Percentiles rank a stretch among this genome's conserved stretches.
These are phyloP conservation scores for Salvia splendens DNA, from an alignment of 257 asterid genomes.

Conservation along the genomic window DNA sequence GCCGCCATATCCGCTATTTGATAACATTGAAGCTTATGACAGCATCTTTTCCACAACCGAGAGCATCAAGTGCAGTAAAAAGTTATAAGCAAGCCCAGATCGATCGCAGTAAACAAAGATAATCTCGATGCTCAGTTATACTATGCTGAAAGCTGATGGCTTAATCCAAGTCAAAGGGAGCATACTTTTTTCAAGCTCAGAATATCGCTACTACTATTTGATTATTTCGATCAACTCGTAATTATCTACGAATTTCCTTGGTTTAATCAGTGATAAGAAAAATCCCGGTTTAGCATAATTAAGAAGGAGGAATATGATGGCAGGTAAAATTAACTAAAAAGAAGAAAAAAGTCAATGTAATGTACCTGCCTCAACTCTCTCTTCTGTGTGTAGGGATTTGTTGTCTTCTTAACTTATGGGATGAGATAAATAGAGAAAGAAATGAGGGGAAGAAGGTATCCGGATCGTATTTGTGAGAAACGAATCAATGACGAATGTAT, in stretches of 20 bases:
- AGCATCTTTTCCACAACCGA: conserved; percentile 14
- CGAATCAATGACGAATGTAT: neutral
- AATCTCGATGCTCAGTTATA: neutral
- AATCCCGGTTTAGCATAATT: neutral
- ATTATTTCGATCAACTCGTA: conserved; percentile 1
- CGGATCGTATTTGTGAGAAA: neutral
- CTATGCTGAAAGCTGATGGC: neutral
- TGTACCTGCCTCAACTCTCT: neutral
- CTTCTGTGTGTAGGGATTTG: neutral
- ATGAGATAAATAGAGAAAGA: neutral
- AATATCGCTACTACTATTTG: neutral
- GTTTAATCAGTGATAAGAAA: neutral
- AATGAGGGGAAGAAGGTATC: neutral
- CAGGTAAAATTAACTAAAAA: neutral
- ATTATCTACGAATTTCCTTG: neutral
- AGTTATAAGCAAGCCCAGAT: conserved; percentile 3
- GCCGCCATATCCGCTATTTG: no score
- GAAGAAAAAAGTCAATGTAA: neutral
- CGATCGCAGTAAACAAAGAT: conserved; percentile 23
- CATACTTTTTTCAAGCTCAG: neutral
- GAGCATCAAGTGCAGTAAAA: conserved; percentile 4
- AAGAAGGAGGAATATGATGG: neutral
- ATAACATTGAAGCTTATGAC: conserved; percentile 15
- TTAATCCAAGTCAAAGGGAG: neutral
- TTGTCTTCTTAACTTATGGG: neutral